Percentiles rank a stretch among this genome's conserved stretches.
Evolutionary conservation across 176 grass and related monocot genomes (phyloP).

Genomic region (Rhynchospora breviuscula): DNA sequence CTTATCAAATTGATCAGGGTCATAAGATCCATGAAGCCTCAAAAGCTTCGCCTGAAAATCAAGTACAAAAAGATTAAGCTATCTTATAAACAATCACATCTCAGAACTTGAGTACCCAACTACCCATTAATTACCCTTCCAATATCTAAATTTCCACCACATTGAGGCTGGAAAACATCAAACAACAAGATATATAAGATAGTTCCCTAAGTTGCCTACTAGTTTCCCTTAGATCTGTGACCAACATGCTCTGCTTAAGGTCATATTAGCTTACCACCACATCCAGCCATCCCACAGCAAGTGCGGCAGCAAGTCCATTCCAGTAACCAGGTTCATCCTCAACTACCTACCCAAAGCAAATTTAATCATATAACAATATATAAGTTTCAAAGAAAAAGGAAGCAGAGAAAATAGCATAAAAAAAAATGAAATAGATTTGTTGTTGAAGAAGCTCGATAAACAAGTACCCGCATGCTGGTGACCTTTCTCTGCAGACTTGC

Average conservation of each 20-base stretch:
- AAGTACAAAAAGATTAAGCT: conserved; percentile 20
- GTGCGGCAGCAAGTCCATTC: conserved; percentile 73
- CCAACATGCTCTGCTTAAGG: background rate
- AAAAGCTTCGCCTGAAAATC: conserved; percentile 83
- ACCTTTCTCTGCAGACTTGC: conserved; percentile 68
- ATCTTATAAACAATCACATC: conserved; percentile 11
- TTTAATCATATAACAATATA: conserved; percentile 21
- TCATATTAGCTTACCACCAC: conserved; percentile 50
- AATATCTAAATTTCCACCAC: conserved; percentile 13
- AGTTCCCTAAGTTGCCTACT: background rate
- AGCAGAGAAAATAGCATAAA: conserved; percentile 24
- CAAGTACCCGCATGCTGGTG: conserved; percentile 53
- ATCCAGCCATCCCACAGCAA: conserved; percentile 94
- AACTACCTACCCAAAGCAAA: conserved; percentile 34
- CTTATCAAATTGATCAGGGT: conserved; percentile 82
- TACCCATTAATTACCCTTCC: background rate
- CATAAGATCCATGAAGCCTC: conserved; percentile 90
- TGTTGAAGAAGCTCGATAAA: conserved; percentile 3
- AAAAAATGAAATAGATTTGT: conserved; percentile 15
- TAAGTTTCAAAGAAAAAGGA: conserved; percentile 11
- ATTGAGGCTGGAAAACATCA: background rate
- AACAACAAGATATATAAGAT: background rate
- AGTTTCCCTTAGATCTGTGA: background rate
- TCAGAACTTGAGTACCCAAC: conserved; percentile 12
- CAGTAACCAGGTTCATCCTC: conserved; percentile 94